Evolutionary conservation across 345 rosid genomes (phyloP), one percentile per base, ranked within the genome.

Genomic region (Physaria fendleri): DNA sequence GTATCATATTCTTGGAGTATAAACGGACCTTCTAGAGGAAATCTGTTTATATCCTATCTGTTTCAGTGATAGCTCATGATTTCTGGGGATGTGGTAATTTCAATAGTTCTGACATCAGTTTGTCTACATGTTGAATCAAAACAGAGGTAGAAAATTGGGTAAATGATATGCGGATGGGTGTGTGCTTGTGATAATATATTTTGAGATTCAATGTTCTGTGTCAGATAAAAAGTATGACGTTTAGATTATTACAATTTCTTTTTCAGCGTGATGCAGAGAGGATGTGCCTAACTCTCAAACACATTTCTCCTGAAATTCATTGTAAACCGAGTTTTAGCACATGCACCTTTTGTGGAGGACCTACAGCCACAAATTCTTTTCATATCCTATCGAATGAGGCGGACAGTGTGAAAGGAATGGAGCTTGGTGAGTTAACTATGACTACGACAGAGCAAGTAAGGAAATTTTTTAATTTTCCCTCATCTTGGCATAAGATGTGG

Each of bases 191-290:
- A 43, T 32, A 15, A 35, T 14, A 4, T 66, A 28, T 17, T 14
- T 14, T 39, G 28, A 58, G 52, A 49, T 39, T 48, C 24, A 66
- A 1, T 57, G 8, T 17, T 43, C 23, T 54, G 43, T 37, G 18
- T 46, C 7, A n/a, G n/a, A n/a, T n/a, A n/a, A n/a, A n/a, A n/a
- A n/a, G n/a, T n/a, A n/a, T n/a, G n/a, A 56, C 41, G 13, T 46
- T 9, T 40, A 27, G 16, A 32, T 34, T n/a, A 27, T 25, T 16
- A 5, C 8, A 16, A 56, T n/a, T 69, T 43, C 45, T 39, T 62
- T 37, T 59, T 66, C 77, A 90, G 97, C 65, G 25, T 66, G 87
- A 92, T 72, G 95, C 88, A 37, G 86, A 76, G 80, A 81, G 60
- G 80, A 69, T 84, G 78, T 88, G 79, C 71, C 69, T 34, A 43